Percentiles rank a stretch among this genome's conserved stretches.
Conservation (phyloP, 1,284 basidiomycete species). For the Quambalaria eucalypti region DNA sequence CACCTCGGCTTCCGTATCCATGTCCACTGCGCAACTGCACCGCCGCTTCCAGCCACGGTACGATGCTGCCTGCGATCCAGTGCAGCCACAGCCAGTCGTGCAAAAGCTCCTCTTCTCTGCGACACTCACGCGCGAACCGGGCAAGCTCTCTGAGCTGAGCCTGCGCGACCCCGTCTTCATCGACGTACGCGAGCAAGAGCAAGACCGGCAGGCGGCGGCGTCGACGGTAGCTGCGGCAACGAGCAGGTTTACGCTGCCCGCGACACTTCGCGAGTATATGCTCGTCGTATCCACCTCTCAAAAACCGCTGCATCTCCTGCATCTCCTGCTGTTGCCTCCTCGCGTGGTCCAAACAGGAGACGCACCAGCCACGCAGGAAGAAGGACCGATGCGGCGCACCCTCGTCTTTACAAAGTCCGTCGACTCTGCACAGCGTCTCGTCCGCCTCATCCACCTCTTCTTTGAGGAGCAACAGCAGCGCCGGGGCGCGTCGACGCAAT, state of each 20-base stretch:
- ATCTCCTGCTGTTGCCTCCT: conserved; percentile 57
- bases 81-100: conserved; percentile 50
- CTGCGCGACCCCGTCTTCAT: conserved; percentile 78
- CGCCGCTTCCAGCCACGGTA: not conserved
- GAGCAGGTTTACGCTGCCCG: conserved; percentile 32
- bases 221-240: conserved; percentile 57
- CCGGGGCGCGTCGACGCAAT: conserved; percentile 48
- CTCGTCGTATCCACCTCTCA: conserved; percentile 66
- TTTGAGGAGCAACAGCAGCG: conserved; percentile 51
- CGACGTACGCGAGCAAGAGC: conserved; percentile 59
- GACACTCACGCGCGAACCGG: conserved; percentile 85
- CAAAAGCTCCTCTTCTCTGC: conserved; percentile 96
- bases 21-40: conserved; percentile 5
- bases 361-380: not conserved
- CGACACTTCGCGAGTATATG: conserved; percentile 55
- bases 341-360: not conserved
- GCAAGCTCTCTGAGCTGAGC: conserved; percentile 74
- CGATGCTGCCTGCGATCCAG: not conserved
- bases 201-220: conserved; percentile 35
- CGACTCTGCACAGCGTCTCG: conserved; percentile 75
- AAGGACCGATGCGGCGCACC: conserved; percentile 56
- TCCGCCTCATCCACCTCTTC: conserved; percentile 73
- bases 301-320: conserved; percentile 82
- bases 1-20: not conserved
- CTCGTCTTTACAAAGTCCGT: conserved; percentile 93